A percentile compares a stretch with the other conserved stretches of the same genome.
phyloP scores from a whole-genome alignment of 106 monocot species.

The Dendrobium catenatum region DNA sequence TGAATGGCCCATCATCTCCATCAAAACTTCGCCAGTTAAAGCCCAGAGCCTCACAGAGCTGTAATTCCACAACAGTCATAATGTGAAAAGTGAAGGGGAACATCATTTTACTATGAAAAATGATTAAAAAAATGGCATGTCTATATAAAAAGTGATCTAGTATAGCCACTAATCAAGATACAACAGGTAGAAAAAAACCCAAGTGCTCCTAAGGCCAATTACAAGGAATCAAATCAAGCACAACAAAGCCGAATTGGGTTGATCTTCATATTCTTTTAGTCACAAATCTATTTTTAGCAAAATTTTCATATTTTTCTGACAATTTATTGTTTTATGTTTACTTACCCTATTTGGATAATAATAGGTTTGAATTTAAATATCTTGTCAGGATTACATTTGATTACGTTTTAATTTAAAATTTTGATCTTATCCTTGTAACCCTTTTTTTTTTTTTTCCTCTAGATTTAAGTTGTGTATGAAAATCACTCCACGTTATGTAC shows the following conservation, averaged over 20 bases:
- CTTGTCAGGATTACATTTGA: neutral
- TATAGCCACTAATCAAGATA: neutral
- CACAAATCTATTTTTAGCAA: neutral
- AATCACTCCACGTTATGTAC: too few species aligned
- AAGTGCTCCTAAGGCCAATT: neutral
- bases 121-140: neutral
- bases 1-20: constrained; percentile 93
- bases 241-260: neutral
- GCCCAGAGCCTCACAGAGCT: constrained; percentile 92
- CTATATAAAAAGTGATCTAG: neutral
- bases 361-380: neutral
- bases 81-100: neutral
- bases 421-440: neutral
- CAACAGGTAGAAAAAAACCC: neutral
- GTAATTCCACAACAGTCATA: constrained; percentile 17
- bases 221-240: neutral
- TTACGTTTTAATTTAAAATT: neutral
- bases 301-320: neutral
- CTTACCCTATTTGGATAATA: neutral
- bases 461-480: neutral
- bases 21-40: constrained; percentile 74
- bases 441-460: neutral
- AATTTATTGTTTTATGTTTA: neutral
- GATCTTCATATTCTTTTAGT: neutral
- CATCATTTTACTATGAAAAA: neutral